Percentiles rank a stretch among this genome's conserved stretches.
These are phyloP conservation scores for Lasiosphaeris hirsuta DNA, from an alignment of 495 filamentous ascomycete genomes.

Conservation along the genomic window DNA sequence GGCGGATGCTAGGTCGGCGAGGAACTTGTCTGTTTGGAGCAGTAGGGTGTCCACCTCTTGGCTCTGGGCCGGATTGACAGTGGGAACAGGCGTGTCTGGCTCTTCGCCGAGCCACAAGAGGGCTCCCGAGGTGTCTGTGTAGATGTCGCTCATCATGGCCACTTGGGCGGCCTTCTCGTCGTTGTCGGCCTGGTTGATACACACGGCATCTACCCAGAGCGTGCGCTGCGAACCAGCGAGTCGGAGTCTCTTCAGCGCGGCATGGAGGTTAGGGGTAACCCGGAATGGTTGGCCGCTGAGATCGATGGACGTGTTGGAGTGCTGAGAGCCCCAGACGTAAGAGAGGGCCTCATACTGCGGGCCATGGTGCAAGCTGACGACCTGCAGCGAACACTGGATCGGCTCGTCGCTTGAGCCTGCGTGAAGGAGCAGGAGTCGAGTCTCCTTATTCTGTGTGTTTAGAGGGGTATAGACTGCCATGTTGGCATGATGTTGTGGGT, in stretches of 20 bases:
- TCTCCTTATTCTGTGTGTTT: too few relatives aligned
- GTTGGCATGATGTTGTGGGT: too few relatives aligned
- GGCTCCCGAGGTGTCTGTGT: conserved; percentile 12
- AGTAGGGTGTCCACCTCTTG: not conserved
- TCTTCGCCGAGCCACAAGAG: conserved; percentile 11
- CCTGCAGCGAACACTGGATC: too few relatives aligned
- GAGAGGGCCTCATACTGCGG: conserved; percentile 16
- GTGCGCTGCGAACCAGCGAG: not conserved
- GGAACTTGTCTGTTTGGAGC: not conserved
- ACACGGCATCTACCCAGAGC: conserved; percentile 38
- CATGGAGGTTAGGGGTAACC: conserved; percentile 16
- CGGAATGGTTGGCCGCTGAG: conserved; percentile 12
- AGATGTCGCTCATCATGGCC: conserved; percentile 35
- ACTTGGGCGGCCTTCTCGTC: conserved; percentile 32
- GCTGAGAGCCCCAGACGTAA: conserved; percentile 25
- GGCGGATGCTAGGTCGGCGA: not conserved
- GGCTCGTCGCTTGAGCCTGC: too few relatives aligned
- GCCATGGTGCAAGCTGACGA: too few relatives aligned
- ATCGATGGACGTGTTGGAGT: conserved; percentile 10
- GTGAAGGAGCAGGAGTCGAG: too few relatives aligned
- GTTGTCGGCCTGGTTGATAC: conserved; percentile 37
- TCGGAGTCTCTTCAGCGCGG: conserved; percentile 13
- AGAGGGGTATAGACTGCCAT: too few relatives aligned
- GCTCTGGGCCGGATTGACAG: not conserved
- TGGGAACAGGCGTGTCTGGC: conserved; percentile 1